phyloP scores from a whole-genome alignment of 805 yeast genomes.

The Saccharomycopsis fermentans region DNA sequence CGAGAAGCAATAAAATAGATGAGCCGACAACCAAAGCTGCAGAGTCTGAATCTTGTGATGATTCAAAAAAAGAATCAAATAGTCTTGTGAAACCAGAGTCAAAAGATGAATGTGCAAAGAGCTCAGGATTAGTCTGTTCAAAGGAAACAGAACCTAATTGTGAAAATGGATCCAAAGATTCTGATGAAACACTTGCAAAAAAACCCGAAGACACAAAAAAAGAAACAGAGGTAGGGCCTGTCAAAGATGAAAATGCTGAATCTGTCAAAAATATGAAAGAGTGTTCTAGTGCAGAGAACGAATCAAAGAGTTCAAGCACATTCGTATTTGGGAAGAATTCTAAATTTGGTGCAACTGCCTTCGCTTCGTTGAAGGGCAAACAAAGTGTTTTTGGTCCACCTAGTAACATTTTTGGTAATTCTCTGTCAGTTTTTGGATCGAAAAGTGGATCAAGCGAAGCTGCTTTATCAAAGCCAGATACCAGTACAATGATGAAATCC shows the following conservation, averaged over 20 bases:
- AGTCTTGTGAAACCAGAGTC: not conserved
- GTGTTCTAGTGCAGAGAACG: slow-evolving; percentile 3
- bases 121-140: slow-evolving; percentile 11
- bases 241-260: slow-evolving; percentile 11
- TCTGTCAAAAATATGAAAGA: too few relatives aligned
- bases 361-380: slow-evolving; percentile 25
- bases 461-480: slow-evolving; percentile 12
- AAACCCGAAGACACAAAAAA: slow-evolving; percentile 9
- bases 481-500: slow-evolving; percentile 10
- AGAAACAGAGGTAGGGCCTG: not conserved
- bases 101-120: not conserved
- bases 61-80: not conserved
- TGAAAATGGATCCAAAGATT: slow-evolving; percentile 2
- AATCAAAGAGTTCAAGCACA: slow-evolving; percentile 13
- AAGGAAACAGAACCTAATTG: slow-evolving; percentile 20
- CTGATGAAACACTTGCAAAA: too few relatives aligned
- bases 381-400: slow-evolving; percentile 31
- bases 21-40: slow-evolving; percentile 1
- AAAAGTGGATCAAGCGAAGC: slow-evolving; percentile 12
- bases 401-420: slow-evolving; percentile 5
- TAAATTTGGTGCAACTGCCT: slow-evolving; percentile 35
- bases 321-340: slow-evolving; percentile 50
- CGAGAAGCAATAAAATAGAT: not conserved
- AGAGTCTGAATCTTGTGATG: slow-evolving; percentile 13
- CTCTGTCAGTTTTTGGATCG: slow-evolving; percentile 10